Base-by-base conservation (phyloP, 768 basidiomycete genomes). In the Lactarius pseudohatsudake region DNA sequence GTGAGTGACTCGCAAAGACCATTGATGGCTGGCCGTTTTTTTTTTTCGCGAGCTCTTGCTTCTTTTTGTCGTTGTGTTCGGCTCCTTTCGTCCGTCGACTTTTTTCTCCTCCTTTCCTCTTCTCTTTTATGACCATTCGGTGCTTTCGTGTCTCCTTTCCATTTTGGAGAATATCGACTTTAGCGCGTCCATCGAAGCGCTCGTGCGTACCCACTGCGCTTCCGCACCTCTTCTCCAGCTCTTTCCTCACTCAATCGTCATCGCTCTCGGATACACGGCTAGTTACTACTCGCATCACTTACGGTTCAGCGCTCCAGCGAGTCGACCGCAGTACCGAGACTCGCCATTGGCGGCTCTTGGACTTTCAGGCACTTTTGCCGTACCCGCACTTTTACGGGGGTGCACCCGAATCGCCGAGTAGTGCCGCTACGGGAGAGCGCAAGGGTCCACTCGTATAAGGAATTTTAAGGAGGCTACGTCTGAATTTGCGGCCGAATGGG, bases 241-340 rank as follows among this genome's bases (percentile, higher is more conserved):
- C 32, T 63, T n/a, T 34, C 64, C 4, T 59, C 50, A 2, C 0
- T 88, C 93, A 0, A 80, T 85, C 7, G 94, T 92, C 2, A 92
- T 94, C 40, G 94, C 93, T 0, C 80, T 92, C 1, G 95, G 93
- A 0, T 97, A 96, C 73, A 79, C 82, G 0, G 89, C 93, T n/a
- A n/a, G n/a, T 0, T 94, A 95, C 0, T 97, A 4, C 76, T 88
- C 20, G 75, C 91, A 0, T 80, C 94, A 36, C 77, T 97, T 0
- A 94, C 95, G 0, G 90, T 98, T 18, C 86, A 84, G 1, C 74
- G 78, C 11, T 75, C 91, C 20, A 77, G 85, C 6, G 92, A 92
- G 0, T 89, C 88, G 4, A 94, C 93, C 0, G 86, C 86, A 70
- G 81, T 91, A 0, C 79, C 98, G 2, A 82, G 92, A n/a, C 82